Base-by-base conservation (phyloP, 345 rosid species). In the Lenwebbia sp. region DNA sequence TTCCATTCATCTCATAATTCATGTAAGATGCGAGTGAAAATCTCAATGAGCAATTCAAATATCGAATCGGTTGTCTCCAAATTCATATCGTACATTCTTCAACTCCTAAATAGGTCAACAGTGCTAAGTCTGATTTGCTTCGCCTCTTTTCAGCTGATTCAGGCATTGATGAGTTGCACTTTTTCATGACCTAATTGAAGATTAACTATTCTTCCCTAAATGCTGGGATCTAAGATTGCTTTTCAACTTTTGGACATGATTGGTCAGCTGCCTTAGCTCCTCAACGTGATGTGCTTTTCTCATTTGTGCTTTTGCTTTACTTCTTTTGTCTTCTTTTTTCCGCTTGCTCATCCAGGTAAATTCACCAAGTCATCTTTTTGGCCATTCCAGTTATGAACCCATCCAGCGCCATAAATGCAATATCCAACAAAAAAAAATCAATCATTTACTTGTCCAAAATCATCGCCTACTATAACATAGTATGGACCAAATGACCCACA, bases 31-130 rank as follows among this genome's bases (percentile, higher is more conserved):
- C 0, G 3, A 65, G 12, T 30, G 22, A 62, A 30, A 62, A 62
- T 30, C 10, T 3, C 9, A 28, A 15, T 7, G 4, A 19, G 22
- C 0, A 1, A 0, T 62, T 30, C 0, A 0, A 62, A 15, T 30
- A 62, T 62, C 12, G 0, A 4, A 33, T 19, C 1, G 1, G 3
- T 70, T 33, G 78, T 33, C 25, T 33, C 33, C 47, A 8, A 65
- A 33, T 65, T 1, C 2, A 33, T 11, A 19, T 33, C 10, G 3
- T 19, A 9, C 78, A 70, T 22, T 70, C 7, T 21, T 37, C 47
- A 70, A 70, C 26, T 19, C 5, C 13, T 4, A 70, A 37, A 19
- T 19, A 10, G 26, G 12, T 19, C 40, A 1, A 19, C 2, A 10
- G 6, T 19, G 23, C 47, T 9, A 70, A 7, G 22, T 37, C 78